These are phyloP conservation scores for Cyclotella baltica DNA, from an alignment of 108 stramenopile genomes.

Conservation along the genomic window DNA sequence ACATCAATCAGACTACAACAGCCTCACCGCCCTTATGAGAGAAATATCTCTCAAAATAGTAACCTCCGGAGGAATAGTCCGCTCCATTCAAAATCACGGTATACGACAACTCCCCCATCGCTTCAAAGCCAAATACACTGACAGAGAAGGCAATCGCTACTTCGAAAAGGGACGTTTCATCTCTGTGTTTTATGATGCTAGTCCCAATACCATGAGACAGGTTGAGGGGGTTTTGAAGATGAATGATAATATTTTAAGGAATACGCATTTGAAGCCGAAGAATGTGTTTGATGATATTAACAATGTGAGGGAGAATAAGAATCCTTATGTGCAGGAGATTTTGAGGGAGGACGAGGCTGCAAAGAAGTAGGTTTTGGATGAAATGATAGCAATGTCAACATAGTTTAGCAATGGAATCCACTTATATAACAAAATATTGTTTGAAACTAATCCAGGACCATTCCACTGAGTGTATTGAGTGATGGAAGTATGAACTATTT, in stretches of 20 bases:
- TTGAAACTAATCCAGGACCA: no score
- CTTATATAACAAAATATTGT: no score
- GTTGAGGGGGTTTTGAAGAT: constrained; percentile 70
- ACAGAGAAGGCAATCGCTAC: constrained; percentile 79
- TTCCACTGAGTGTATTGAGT: no score
- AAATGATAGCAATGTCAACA: no score
- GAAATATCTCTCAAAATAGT: constrained; percentile 81
- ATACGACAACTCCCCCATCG: constrained; percentile 86
- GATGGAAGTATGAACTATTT: neutral
- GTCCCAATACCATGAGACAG: constrained; percentile 64
- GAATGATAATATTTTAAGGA: constrained; percentile 79
- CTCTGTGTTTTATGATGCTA: constrained; percentile 84
- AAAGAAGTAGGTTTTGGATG: neutral
- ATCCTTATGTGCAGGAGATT: constrained; percentile 80
- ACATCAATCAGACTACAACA: constrained; percentile 58
- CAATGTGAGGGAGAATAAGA: constrained; percentile 76
- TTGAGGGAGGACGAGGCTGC: constrained; percentile 9
- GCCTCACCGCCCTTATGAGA: constrained; percentile 71
- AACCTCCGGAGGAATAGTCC: constrained; percentile 83
- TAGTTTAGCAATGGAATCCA: no score
- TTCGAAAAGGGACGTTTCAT: constrained; percentile 88
- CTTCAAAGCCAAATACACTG: constrained; percentile 84
- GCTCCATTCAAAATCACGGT: constrained; percentile 88
- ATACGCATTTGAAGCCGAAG: constrained; percentile 79
- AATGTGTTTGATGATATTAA: constrained; percentile 76